Conservation (phyloP, 306 rosid genomes). For the Cucumis sativus region Cucumber_9930_V3 NC_026656.2:12253501-12254000, state of each 20-base stretch:
- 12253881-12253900: neutral
- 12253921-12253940: neutral
- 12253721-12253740: neutral
- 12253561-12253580: conserved; percentile 77
- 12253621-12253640: neutral
- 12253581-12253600: conserved; percentile 31
- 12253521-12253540: conserved; percentile 96
- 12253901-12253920: neutral
- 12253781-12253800: neutral
- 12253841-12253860: neutral
- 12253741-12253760: neutral
- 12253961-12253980: conserved; percentile 10
- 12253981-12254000: conserved; percentile 11
- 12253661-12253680: neutral
- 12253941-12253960: neutral
- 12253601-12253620: neutral
- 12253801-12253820: neutral
- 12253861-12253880: neutral
- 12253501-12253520: conserved; percentile 83
- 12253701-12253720: neutral
- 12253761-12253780: neutral
- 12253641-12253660: neutral
- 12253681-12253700: neutral
- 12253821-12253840: neutral
- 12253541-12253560: conserved; percentile 91